Conservation (phyloP, 2,329 filamentous ascomycete genomes). For the Talaromyces albobiverticillius region DNA sequence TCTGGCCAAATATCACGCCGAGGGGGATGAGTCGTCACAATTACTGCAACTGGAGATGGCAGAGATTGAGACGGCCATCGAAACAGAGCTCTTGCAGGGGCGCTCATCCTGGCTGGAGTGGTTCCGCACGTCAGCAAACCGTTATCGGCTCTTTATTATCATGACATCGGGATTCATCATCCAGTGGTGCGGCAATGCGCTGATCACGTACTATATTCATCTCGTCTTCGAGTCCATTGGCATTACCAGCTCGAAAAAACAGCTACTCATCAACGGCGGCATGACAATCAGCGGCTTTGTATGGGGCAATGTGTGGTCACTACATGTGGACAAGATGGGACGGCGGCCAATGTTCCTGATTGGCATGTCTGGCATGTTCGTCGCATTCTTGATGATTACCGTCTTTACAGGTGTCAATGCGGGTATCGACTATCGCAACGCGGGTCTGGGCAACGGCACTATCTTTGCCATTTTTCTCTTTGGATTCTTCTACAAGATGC, state of each 20-base stretch:
- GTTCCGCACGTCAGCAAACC: constrained; percentile 33
- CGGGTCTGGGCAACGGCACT: background rate
- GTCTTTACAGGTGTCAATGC: constrained; percentile 60
- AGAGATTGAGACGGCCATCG: constrained; percentile 59
- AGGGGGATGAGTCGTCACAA: constrained; percentile 49
- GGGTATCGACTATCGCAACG: constrained; percentile 65
- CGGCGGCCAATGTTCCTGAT: constrained; percentile 46
- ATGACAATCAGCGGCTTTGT: constrained; percentile 41
- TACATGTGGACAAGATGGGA: constrained; percentile 41
- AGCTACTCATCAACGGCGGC: constrained; percentile 39
- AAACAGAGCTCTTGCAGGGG: constrained; percentile 51
- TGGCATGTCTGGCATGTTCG: constrained; percentile 38
- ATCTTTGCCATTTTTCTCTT: constrained; percentile 21
- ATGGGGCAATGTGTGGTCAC: constrained; percentile 35
- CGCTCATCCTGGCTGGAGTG: constrained; percentile 19
- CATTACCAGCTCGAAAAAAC: constrained; percentile 32
- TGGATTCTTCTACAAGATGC: background rate
- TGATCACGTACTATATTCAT: constrained; percentile 32
- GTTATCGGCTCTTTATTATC: constrained; percentile 39
- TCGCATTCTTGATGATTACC: constrained; percentile 52
- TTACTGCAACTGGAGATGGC: constrained; percentile 59
- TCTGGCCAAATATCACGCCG: constrained; percentile 48
- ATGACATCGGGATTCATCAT: constrained; percentile 35
- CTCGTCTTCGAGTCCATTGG: constrained; percentile 38
- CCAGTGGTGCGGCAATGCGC: constrained; percentile 40